Percentiles rank a stretch among this genome's conserved stretches.
phyloP scores from a whole-genome alignment of 2,329 filamentous ascomycete genomes.

The Xylariaceae sp. region DNA sequence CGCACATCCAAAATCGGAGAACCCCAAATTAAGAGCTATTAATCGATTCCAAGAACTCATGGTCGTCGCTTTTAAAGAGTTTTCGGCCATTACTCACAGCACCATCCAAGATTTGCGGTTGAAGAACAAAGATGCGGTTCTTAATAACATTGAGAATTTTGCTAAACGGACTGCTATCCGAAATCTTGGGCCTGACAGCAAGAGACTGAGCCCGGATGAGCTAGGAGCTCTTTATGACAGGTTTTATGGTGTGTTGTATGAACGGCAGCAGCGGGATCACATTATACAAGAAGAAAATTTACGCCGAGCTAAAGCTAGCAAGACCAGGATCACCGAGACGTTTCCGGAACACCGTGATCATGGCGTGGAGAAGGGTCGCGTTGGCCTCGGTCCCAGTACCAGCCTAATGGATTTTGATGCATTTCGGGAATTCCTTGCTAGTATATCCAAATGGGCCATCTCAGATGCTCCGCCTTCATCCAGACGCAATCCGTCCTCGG shows the following conservation, averaged over 20 bases:
- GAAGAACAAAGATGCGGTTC: constrained; percentile 91
- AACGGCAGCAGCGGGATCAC: constrained; percentile 80
- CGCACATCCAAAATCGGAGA: constrained; percentile 92
- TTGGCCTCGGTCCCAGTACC: constrained; percentile 85
- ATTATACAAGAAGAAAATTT: constrained; percentile 77
- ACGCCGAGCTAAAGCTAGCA: constrained; percentile 65
- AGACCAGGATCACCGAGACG: constrained; percentile 49
- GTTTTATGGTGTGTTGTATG: constrained; percentile 90
- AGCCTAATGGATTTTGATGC: constrained; percentile 97
- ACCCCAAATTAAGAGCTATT: constrained; percentile 89
- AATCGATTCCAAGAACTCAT: constrained; percentile 97
- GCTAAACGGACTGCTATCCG: constrained; percentile 95
- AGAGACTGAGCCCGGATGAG: constrained; percentile 82
- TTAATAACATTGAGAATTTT: constrained; percentile 96
- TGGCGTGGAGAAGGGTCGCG: constrained; percentile 78
- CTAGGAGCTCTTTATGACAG: constrained; percentile 89
- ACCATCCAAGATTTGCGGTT: constrained; percentile 86
- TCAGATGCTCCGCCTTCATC: constrained; percentile 76
- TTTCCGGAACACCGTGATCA: constrained; percentile 46
- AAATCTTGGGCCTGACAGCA: constrained; percentile 94
- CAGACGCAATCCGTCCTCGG: constrained; percentile 48
- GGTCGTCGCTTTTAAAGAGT: constrained; percentile 99
- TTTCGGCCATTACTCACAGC: constrained; percentile 90
- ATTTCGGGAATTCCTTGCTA: constrained; percentile 90
- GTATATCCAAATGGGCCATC: constrained; percentile 89